Base-by-base conservation (phyloP, 148 eudicot genomes). In the Vaccinium corymbosum region DNA sequence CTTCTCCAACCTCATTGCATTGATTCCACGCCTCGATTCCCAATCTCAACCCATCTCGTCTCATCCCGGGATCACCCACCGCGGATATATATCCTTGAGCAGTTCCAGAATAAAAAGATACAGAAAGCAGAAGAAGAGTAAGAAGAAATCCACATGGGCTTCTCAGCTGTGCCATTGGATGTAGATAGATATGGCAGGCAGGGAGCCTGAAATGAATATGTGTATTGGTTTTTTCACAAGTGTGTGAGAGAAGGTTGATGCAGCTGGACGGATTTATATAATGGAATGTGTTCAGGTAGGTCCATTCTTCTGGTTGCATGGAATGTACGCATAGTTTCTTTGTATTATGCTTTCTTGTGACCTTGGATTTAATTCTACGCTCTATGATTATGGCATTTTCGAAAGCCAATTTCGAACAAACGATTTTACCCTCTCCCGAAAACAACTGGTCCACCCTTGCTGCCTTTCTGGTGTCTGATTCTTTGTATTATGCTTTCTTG, bases 11-110 rank as follows among this genome's bases (percentile, higher is more conserved):
- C 56, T 90, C 92, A 59, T 90, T 89, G 83, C 90, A 90, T 51
- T 90, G 92, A 50, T 90, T 90, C 92, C 91, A 90, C 25, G 91
- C 85, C 76, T 90, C 92, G 1, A 89, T 90, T 53, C 86, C 89
- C 59, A 87, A 80, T 25, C 89, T 84, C 81, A 89, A n/a, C 27
- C 86, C 91, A 84, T 89, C 91, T 87, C 89, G 75, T 80, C 74
- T 81, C 91, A 86, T 87, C 35, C 88, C 85, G 3, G 89, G 87
- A 76, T 87, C 89, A 1, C 89, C 88, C 20, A 87, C n/a, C 0
- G 87, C 89, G 3, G 91, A 82, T 51, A 68, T 66, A 57, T 86
- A 80, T 4, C 48, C 25, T 0, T 38, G 20, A 14, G 49, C 73
- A 29, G 61, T 38, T 35, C 17, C 51, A 51, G 50, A 72, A 72